These are phyloP conservation scores for Aspergillus sp. DNA, from an alignment of 2,329 filamentous ascomycete genomes.

Conservation along the genomic window DNA sequence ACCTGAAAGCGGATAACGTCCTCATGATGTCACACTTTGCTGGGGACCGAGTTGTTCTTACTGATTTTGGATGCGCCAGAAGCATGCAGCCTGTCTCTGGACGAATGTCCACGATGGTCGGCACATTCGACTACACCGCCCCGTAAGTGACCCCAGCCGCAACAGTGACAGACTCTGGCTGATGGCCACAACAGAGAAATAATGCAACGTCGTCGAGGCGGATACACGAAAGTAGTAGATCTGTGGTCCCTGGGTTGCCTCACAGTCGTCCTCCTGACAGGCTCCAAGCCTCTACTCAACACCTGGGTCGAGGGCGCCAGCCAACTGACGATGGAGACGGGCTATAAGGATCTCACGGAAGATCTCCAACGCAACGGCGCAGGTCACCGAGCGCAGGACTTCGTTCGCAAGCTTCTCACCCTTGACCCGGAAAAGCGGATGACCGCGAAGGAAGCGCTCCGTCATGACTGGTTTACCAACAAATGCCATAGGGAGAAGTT, in stretches of 20 bases:
- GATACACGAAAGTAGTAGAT: slow-evolving; percentile 60
- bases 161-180: background rate
- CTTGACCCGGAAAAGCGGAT: slow-evolving; percentile 35
- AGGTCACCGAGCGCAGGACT: slow-evolving; percentile 45
- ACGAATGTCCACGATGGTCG: slow-evolving; percentile 56
- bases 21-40: slow-evolving; percentile 55
- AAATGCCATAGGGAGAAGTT: slow-evolving; percentile 47
- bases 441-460: slow-evolving; percentile 53
- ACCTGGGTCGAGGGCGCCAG: too few relatives aligned
- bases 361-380: slow-evolving; percentile 45
- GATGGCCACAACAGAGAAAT: slow-evolving; percentile 23
- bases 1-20: slow-evolving; percentile 65
- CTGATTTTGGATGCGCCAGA: slow-evolving; percentile 60
- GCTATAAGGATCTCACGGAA: slow-evolving; percentile 46
- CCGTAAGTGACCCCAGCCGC: slow-evolving; percentile 48
- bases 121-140: slow-evolving; percentile 58
- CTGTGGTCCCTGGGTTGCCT: slow-evolving; percentile 63
- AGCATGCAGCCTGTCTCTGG: slow-evolving; percentile 24
- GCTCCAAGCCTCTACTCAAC: slow-evolving; percentile 14
- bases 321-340: slow-evolving; percentile 23
- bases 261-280: slow-evolving; percentile 52
- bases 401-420: too few relatives aligned
- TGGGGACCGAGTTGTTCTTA: slow-evolving; percentile 56
- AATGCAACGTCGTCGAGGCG: slow-evolving; percentile 22
- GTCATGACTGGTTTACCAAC: slow-evolving; percentile 58